A percentile compares a stretch with the other conserved stretches of the same genome.
Evolutionary conservation across 1,284 basidiomycete genomes (phyloP).

Genomic region (Ceratobasidium sp.): DNA sequence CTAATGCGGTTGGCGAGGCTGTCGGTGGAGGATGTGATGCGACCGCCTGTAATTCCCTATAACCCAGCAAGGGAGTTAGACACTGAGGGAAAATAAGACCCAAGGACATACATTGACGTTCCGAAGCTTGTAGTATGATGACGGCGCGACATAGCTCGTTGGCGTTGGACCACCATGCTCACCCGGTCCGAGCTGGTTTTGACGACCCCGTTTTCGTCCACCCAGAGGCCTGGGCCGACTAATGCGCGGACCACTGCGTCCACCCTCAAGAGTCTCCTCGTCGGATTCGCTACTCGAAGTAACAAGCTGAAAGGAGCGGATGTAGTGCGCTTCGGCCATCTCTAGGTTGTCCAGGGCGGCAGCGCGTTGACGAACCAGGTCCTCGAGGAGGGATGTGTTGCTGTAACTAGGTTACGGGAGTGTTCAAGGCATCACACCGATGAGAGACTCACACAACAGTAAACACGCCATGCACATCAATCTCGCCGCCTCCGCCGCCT

Average conservation of each 20-base stretch:
- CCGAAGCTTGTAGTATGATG: conserved; percentile 78
- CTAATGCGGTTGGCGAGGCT: conserved; percentile 71
- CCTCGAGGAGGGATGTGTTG: conserved; percentile 73
- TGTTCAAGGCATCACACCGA: conserved; percentile 6
- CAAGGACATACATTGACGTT: conserved; percentile 57
- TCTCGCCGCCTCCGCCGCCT: conserved; percentile 65
- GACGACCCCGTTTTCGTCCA: conserved; percentile 23
- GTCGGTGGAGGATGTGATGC: conserved; percentile 59
- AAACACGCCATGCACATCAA: conserved; percentile 79
- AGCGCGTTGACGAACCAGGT: conserved; percentile 78
- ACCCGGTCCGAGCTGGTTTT: conserved; percentile 54
- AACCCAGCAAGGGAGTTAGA: conserved; percentile 1
- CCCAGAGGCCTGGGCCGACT: conserved; percentile 73
- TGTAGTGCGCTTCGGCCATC: conserved; percentile 81
- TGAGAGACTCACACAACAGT: conserved; percentile 73
- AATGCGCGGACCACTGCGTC: conserved; percentile 64
- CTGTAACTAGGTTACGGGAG: conserved; percentile 58
- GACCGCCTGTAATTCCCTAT: conserved; percentile 71
- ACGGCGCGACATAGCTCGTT: conserved; percentile 82
- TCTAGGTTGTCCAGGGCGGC: conserved; percentile 81
- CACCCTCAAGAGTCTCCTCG: conserved; percentile 23
- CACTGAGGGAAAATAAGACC: neutral
- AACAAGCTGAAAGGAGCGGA: conserved; percentile 77
- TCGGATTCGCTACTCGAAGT: conserved; percentile 68
- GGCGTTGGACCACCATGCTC: conserved; percentile 65